Evolutionary conservation across 2,329 filamentous ascomycete genomes (phyloP), one percentile per base, ranked within the genome.

Genomic region (Colletotrichum falcatum): DNA sequence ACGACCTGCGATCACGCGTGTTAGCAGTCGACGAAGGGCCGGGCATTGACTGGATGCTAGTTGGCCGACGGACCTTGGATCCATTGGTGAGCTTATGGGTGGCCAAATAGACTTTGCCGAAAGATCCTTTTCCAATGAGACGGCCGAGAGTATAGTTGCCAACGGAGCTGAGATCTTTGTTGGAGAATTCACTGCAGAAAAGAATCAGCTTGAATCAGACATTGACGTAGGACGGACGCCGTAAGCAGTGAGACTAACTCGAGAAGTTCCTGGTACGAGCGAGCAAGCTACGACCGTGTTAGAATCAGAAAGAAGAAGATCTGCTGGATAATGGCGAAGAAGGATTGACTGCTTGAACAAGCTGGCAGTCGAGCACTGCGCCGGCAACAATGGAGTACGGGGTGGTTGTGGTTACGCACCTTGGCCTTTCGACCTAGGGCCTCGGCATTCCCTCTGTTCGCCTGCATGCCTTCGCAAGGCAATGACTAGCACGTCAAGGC

Each of bases 41-140:
- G 11, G 26, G 5, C 28, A 26, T 33, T 37, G 60, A 23, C 39
- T n/a, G 30, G 30, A 23, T 39, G 18, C 23, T 8, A 14, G 48
- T 18, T 6, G 44, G 20, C n/a, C 16, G 30, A 18, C 85, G 72
- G 78, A 95, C 94, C 90, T 98, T 98, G 79, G 95, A 97, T 78
- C 95, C 95, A 90, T 98, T 98, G 78, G 94, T 98, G 81, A 99
- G 94, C 82, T 98, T 98, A 82, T 99, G 96, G 55, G 91, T 90
- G 69, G 95, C 96, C 70, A 99, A 87, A 81, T 99, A 99, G 77
- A 99, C 96, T 83, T 98, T 98, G 77, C 96, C 96, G 82, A 99
- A 99, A 73, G 95, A 98, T 68, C 96, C 96, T 80, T 98, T 99
- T 75, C 96, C 96, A 79, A 99, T 97, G 69, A 99, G 86, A 70